A percentile compares a stretch with the other conserved stretches of the same genome.
These are phyloP conservation scores for Aspergillus steynii DNA, from an alignment of 495 filamentous ascomycete genomes.

Conservation along the genomic window DNA sequence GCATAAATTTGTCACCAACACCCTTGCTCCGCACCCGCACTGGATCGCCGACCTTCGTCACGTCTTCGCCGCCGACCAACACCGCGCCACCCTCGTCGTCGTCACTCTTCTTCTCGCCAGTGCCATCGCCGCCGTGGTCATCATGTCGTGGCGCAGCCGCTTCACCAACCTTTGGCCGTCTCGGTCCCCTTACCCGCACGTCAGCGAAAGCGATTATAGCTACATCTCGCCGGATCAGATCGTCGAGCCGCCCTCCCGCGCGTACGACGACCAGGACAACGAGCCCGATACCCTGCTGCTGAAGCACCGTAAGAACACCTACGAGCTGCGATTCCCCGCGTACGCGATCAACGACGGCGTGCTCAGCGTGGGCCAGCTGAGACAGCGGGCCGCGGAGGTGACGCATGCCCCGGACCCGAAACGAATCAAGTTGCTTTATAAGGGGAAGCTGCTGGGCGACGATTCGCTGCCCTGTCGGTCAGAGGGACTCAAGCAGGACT, in stretches of 20 bases:
- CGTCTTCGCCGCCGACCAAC: constrained; percentile 19
- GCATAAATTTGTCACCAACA: constrained; percentile 35
- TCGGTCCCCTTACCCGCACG: constrained; percentile 57
- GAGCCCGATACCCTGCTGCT: constrained; percentile 80
- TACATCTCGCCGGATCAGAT: constrained; percentile 78
- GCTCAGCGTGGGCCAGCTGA: constrained; percentile 66
- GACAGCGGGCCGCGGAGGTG: constrained; percentile 62
- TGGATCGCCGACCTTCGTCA: constrained; percentile 25
- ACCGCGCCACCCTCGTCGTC: constrained; percentile 33
- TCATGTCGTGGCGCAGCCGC: constrained; percentile 67
- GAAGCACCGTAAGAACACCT: constrained; percentile 67
- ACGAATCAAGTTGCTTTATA: constrained; percentile 75
- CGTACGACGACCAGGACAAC: constrained; percentile 33
- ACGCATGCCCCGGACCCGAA: constrained; percentile 61
- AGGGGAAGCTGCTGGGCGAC: constrained; percentile 74
- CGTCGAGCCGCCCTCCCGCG: constrained; percentile 34
- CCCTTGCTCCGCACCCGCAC: constrained; percentile 26
- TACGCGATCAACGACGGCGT: constrained; percentile 79
- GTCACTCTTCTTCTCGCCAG: constrained; percentile 34
- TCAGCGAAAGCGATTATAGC: constrained; percentile 75
- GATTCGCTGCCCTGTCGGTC: constrained; percentile 62
- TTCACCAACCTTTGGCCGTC: constrained; percentile 50
- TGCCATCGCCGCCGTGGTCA: constrained; percentile 48
- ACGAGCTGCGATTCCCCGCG: constrained; percentile 75
- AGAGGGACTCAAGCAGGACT: constrained; percentile 78